Base-by-base conservation (phyloP, 2,329 filamentous ascomycete genomes). In the Ascochyta koolunga region DNA sequence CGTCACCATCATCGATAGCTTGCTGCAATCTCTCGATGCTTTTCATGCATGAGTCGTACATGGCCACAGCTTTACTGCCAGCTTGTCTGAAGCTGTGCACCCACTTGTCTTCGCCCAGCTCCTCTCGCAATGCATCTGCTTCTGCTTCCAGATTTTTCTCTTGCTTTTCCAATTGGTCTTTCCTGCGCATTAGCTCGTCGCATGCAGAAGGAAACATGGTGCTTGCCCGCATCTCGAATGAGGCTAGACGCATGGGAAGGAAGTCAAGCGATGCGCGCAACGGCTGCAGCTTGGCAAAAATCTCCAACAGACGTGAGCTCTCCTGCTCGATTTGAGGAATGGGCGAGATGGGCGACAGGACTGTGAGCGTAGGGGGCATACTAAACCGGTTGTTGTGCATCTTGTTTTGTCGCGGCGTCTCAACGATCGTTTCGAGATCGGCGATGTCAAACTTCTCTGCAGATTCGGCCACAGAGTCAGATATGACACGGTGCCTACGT, bases 241-340 rank as follows among this genome's bases (percentile, higher is more conserved):
- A 89, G 0, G 91, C 91, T 15, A 99, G 78, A 47, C 93, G 84
- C 93, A 98, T 98, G 1, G 95, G 95, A 19, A 99, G 77, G 68
- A 99, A 99, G 74, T 98, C 95, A 29, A 99, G 81, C 0, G 93
- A 97, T 1, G 95, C 95, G 49, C 93, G 85, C 18, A 99, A 78
- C 1, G 95, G 93, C 67, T 98, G 95, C 89, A 98, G 96, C 52
- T 93, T 86, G 5, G 95, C 95, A 74, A 98, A 97, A 11, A 99
- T 80, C 2, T 90, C 92, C 45, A 98, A 82, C 5, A 99, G 80
- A 60, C 89, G 93, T 2, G 91, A 91, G 70, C 97, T 93, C 60
- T 98, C 92, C 62, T 91, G 88, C 18, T 81, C 79, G 8, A 78
- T 77, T 83, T 79, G 44, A 1, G 79, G 77, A 4, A 86, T 80